Conservation (phyloP, 2,329 filamentous ascomycete genomes). For the Venturiaceae sp. region DNA sequence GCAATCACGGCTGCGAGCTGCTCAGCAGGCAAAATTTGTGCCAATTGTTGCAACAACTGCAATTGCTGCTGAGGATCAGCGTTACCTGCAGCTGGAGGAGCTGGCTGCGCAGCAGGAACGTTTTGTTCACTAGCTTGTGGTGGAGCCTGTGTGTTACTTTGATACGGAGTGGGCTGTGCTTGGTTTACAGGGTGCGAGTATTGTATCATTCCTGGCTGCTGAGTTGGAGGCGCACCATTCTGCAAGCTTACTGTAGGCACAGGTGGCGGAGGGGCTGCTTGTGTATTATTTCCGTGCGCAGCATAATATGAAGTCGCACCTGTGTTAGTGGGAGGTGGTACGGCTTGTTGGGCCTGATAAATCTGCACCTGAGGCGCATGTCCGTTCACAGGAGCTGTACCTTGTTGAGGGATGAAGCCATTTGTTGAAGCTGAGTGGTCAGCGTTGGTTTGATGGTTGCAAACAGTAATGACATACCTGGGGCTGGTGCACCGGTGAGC, state of each 20-base stretch:
- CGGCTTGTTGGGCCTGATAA: conserved; percentile 7
- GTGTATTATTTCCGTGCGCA: background rate
- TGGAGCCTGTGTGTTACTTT: background rate
- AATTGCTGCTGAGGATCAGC: conserved; percentile 9
- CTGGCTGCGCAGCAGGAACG: background rate
- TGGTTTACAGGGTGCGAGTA: background rate
- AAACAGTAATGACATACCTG: background rate
- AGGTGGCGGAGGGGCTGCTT: background rate
- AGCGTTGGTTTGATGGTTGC: background rate
- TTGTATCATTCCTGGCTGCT: background rate
- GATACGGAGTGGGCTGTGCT: background rate
- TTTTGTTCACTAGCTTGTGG: background rate
- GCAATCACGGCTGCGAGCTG: conserved; percentile 7
- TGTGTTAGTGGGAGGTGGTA: conserved; percentile 5
- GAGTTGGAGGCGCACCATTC: background rate
- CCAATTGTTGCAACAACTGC: conserved; percentile 7
- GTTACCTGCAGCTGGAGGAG: background rate
- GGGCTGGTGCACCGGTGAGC: conserved; percentile 44
- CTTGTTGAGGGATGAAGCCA: conserved; percentile 1
- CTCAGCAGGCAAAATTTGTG: background rate
- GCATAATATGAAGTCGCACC: conserved; percentile 1
- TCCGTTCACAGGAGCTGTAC: conserved; percentile 3
- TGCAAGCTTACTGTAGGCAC: conserved; percentile 5
- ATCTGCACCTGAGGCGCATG: background rate
- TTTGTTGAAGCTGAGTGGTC: background rate